phyloP scores from a whole-genome alignment of 2,329 filamentous ascomycete genomes.

The Hypoxylon sp. region DNA sequence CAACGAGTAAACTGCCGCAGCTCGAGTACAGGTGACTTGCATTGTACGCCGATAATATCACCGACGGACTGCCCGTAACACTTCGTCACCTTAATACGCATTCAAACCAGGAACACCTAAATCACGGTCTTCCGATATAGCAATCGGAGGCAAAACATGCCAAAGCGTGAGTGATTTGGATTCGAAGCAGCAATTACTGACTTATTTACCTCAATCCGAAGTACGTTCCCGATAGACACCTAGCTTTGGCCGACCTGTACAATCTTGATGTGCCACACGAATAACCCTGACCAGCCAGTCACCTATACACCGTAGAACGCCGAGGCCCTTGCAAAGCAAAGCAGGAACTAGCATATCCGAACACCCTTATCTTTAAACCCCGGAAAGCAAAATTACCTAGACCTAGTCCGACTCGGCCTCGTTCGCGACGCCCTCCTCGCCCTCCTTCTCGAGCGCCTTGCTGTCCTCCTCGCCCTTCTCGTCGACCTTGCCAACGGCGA shows the following conservation, averaged over 20 bases:
- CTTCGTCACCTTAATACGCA: background rate
- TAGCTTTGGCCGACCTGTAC: slow-evolving; percentile 13
- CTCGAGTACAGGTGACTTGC: background rate
- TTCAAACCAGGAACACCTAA: background rate
- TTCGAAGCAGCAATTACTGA: background rate
- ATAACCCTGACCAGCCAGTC: slow-evolving; percentile 1
- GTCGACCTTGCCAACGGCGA: slow-evolving; percentile 38
- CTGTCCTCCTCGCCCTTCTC: slow-evolving; percentile 41
- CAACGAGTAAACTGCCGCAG: background rate
- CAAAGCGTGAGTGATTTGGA: background rate
- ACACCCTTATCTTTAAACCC: slow-evolving; percentile 10
- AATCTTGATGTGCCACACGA: slow-evolving; percentile 21
- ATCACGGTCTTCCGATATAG: no score
- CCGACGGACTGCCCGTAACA: background rate
- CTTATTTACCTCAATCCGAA: slow-evolving; percentile 5
- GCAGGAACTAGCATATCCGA: slow-evolving; percentile 9
- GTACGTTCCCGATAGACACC: slow-evolving; percentile 1
- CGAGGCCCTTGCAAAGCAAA: slow-evolving; percentile 15
- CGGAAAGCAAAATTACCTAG: background rate
- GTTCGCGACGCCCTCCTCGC: slow-evolving; percentile 6
- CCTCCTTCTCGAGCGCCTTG: slow-evolving; percentile 42
- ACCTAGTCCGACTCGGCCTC: slow-evolving; percentile 2
- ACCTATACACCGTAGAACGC: slow-evolving; percentile 22
- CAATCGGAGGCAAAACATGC: no score
- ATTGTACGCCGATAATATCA: background rate